Base-by-base conservation (phyloP, 108 stramenopile genomes). In the Nannochloropsis granulata region DNA sequence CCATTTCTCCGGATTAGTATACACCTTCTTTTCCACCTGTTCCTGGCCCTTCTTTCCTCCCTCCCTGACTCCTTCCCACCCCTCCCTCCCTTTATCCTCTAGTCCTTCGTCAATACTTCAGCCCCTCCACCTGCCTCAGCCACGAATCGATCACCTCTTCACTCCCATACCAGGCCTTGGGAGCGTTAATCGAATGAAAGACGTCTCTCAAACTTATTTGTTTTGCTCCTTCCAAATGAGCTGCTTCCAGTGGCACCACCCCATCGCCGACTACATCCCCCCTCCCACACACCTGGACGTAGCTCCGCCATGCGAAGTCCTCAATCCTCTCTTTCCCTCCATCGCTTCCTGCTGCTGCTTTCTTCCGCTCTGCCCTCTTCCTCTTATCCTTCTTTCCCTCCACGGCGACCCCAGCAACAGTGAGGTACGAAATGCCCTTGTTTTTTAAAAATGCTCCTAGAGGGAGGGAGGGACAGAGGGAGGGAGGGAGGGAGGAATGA, bases 151-250 rank as follows among this genome's bases (percentile, higher is more conserved):
- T 79, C 13, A 95, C 87, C 11, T 80, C 89, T 14, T 93, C 93
- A 19, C 92, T 85, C 43, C 96, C 96, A 87, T 96, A 96, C 96
- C 95, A 95, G 12, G 82, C 46, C 43, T 90, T 26, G 44, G 93
- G 94, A 43, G 91, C 93, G 86, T 96, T 95, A 84, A 96, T 95
- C 46, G 93, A 93, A 82, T 96, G 95, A 42, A 94, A 79, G 16
- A 95, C 95, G 82, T 92, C 92, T 12, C 93, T 92, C 24, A 96
- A 80, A 13, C 85, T 88, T 13, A 90, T 79, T 84, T 91, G 92
- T 34, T 83, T 85, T 12, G 94, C 93, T 25, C 92, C 93, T 79
- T 94, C 94, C 80, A 96, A 90, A 46, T 95, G 92, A 8, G 93
- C 88, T 82, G 88, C 92, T 23, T 86, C 84, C 21, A 93, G 81